Evolutionary conservation across 2,329 filamentous ascomycete genomes (phyloP), one percentile per base, ranked within the genome.

Genomic region (Ceratocystis huliohia): DNA sequence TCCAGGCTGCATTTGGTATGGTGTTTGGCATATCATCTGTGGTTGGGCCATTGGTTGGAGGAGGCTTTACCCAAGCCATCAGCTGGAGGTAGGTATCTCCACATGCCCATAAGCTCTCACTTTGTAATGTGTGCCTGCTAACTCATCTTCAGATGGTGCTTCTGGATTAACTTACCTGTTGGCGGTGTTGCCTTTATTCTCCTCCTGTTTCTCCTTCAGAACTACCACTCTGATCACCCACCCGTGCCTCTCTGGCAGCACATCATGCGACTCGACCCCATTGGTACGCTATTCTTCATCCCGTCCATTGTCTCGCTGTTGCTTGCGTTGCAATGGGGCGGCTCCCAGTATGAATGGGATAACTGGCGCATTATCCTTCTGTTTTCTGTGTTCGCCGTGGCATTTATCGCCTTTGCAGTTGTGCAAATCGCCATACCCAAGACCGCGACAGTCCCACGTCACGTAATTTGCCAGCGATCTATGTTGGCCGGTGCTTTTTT

Each of bases 311-410:
- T 86, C 15, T 84, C 79, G 69, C 80, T 87, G 46, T 74, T 88
- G 2, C 75, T 88, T 4, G 84, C 84, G 0, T 75, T 88, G 44
- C 82, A 87, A 70, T 87, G 84, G 84, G 83, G 83, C 64, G 83
- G 83, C 2, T 77, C 78, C 1, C 77, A 73, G 1, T 82, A 84
- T 69, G 69, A 75, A 0, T 86, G 83, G 83, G 74, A 72, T 48
- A 77, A 75, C 69, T 80, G 79, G 75, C 78, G 79, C 56, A 78
- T 84, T 65, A 79, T 85, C 62, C 70, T 80, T 6, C 75, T 85
- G n/a, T 77, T 85, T 7, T 75, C 78, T 56, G 69, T 83, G 8
- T 84, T 82, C 67, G 80, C 71, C 0, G 70, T 80, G 17, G 75
- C 79, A 1, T 75, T 77, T 10, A 66, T 78, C 44, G 76, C 75